Evolutionary conservation across 1,284 basidiomycete species (phyloP).

Genomic region (Ganoderma meredithae): DNA sequence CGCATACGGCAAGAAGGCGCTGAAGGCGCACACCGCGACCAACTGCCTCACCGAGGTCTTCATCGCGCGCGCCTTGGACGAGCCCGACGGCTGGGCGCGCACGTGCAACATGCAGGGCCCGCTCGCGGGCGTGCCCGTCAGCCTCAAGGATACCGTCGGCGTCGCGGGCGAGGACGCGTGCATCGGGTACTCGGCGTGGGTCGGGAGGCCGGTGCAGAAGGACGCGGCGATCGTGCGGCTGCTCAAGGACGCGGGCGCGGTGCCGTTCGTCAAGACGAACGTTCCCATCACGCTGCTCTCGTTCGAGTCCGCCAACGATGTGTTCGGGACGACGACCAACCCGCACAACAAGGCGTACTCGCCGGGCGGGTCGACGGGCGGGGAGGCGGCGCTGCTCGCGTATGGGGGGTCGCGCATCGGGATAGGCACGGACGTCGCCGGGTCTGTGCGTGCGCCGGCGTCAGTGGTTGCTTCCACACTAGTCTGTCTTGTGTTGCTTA

Average conservation of each 20-base stretch:
- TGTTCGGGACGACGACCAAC: constrained; percentile 75
- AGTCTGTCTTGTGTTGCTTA: not conserved
- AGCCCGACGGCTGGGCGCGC: constrained; percentile 45
- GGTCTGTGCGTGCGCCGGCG: constrained; percentile 78
- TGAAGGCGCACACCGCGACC: constrained; percentile 58
- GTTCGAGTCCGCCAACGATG: constrained; percentile 76
- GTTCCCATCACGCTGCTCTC: constrained; percentile 76
- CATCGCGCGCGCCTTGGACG: constrained; percentile 39
- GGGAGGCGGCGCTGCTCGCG: constrained; percentile 74
- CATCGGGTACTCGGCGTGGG: constrained; percentile 76
- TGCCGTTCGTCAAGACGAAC: constrained; percentile 83
- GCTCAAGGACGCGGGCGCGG: constrained; percentile 72
- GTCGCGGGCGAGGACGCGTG: constrained; percentile 77
- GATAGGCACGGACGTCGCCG: constrained; percentile 77
- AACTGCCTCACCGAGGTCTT: constrained; percentile 69
- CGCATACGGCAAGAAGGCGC: constrained; percentile 59
- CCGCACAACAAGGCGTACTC: constrained; percentile 66
- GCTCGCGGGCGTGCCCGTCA: constrained; percentile 72
- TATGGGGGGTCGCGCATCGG: constrained; percentile 76
- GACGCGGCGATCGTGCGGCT: constrained; percentile 69
- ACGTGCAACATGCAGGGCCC: constrained; percentile 55
- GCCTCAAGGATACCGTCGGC: constrained; percentile 71
- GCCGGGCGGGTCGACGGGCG: constrained; percentile 75
- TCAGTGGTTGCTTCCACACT: constrained; percentile 53
- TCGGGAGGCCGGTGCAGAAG: constrained; percentile 55